These are phyloP conservation scores for Whalleya microplaca DNA, from an alignment of 2,329 filamentous ascomycete species.

Conservation along the genomic window DNA sequence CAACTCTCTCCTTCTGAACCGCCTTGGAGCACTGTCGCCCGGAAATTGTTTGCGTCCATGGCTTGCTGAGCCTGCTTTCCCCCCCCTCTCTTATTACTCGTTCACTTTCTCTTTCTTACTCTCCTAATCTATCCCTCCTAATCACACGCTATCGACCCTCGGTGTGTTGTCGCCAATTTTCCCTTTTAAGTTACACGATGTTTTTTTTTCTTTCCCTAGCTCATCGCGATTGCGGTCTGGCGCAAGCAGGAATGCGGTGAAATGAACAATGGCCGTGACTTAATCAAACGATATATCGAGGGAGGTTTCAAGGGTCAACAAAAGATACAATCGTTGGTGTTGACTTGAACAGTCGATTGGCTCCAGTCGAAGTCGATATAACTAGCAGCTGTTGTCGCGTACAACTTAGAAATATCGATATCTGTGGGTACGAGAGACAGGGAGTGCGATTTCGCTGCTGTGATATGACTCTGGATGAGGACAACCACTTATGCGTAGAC, in stretches of 20 bases:
- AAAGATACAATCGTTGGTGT: background rate
- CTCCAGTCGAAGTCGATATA: too few species aligned
- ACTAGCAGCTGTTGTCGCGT: too few species aligned
- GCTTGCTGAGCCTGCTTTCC: conserved; percentile 8
- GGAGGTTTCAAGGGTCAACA: background rate
- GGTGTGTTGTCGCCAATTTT: conserved; percentile 3
- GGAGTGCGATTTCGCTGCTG: too few species aligned
- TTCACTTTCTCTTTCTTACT: background rate
- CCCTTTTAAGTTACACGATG: conserved; percentile 10
- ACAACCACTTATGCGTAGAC: conserved; percentile 4
- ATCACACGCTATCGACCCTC: conserved; percentile 1
- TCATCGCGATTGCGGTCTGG: conserved; percentile 19
- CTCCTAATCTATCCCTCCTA: background rate
- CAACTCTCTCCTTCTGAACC: conserved; percentile 21
- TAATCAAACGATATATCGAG: conserved; percentile 1
- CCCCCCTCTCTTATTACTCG: conserved; percentile 13
- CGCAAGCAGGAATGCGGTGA: too few species aligned
- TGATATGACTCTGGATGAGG: background rate
- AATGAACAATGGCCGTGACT: conserved; percentile 7
- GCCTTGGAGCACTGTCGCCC: conserved; percentile 34
- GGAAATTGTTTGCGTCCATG: conserved; percentile 28
- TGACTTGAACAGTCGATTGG: background rate
- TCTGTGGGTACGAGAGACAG: too few species aligned
- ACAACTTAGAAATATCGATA: too few species aligned
- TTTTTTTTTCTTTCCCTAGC: too few species aligned